Evolutionary conservation across 176 grass and related monocot species (phyloP), one percentile per base, ranked within the genome.

Genomic region (Triticum timopheevii): DNA sequence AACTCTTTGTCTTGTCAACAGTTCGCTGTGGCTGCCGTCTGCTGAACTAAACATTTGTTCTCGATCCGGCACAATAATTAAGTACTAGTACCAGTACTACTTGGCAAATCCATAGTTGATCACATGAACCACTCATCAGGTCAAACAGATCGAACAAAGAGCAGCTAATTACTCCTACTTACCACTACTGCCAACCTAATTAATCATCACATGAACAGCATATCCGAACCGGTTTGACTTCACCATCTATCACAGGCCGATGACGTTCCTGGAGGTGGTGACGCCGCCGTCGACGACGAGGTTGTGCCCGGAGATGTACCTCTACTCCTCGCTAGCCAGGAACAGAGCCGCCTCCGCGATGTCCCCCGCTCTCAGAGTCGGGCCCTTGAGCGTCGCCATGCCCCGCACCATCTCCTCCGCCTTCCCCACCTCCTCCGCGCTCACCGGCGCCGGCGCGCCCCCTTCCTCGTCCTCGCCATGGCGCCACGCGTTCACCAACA

Each of bases 211-310:
- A 31, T 31, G 2, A 31, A 31, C 30, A 3, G 24, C 42, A 30
- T 20, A 28, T 22, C 22, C 28, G 28, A 79, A 23, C n/a, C 47
- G 49, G 17, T 10, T 10, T 23, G 7, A 22, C 17, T 45, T 61
- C 31, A 27, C 11, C 64, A 19, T 65, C 28, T 28, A 10, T 42
- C 69, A 90, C 19, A 90, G n/a, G 0, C 83, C 88, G 64, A 90
- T 82, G 64, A 90, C 24, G 79, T 90, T 90, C 34, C 71, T 69
- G 13, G 88, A 35, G 49, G 83, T 82, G 79, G 89, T 90, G 66
- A 84, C 73, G 13, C 90, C 90, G 65, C 90, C 90, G 87, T 92
- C 90, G n/a, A 92, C 77, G 65, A 89, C 86, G 54, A 92, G 86
- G 86, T 92, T 92, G 83, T 92, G 90, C 0, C 90, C 90, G 33